A percentile compares a stretch with the other conserved stretches of the same genome.
Conservation (phyloP, 169 alveolate species). For the Plasmodium vivax region DNA sequence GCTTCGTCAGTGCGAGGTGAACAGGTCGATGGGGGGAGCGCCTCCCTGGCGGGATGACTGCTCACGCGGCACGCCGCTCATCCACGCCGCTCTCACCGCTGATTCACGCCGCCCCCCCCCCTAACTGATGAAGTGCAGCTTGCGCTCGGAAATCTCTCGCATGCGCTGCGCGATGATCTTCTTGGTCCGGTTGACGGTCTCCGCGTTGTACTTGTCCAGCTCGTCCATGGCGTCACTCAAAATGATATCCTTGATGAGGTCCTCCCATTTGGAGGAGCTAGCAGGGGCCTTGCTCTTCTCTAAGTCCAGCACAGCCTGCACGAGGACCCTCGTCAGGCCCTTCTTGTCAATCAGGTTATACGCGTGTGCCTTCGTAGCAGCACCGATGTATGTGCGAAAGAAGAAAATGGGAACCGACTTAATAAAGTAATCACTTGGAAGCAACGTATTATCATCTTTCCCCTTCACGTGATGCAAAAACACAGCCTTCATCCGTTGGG, state of each 20-base stretch:
- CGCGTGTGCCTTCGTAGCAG: constrained; percentile 88
- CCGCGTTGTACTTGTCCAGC: constrained; percentile 82
- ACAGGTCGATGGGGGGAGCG: neutral
- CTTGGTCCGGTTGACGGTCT: constrained; percentile 80
- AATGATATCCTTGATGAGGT: constrained; percentile 81
- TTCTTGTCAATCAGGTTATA: constrained; percentile 82
- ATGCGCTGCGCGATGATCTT: constrained; percentile 81
- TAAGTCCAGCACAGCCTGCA: constrained; percentile 84
- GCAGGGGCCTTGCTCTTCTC: constrained; percentile 79
- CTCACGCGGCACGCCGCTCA: no score
- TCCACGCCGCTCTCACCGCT: neutral
- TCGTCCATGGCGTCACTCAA: constrained; percentile 84
- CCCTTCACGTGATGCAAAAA: constrained; percentile 86
- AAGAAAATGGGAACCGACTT: constrained; percentile 88
- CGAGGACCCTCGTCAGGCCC: constrained; percentile 86
- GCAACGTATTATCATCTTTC: constrained; percentile 55
- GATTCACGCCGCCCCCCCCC: neutral
- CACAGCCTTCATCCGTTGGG: constrained; percentile 85
- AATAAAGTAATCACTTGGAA: constrained; percentile 87
- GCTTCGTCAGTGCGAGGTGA: neutral
- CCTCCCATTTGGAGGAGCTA: constrained; percentile 85
- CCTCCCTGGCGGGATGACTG: no score
- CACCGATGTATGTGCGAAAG: constrained; percentile 87
- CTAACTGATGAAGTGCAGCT: constrained; percentile 37
- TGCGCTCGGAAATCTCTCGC: constrained; percentile 76